phyloP scores from a whole-genome alignment of 495 filamentous ascomycete genomes.

The Penicillium crystallinum region DNA sequence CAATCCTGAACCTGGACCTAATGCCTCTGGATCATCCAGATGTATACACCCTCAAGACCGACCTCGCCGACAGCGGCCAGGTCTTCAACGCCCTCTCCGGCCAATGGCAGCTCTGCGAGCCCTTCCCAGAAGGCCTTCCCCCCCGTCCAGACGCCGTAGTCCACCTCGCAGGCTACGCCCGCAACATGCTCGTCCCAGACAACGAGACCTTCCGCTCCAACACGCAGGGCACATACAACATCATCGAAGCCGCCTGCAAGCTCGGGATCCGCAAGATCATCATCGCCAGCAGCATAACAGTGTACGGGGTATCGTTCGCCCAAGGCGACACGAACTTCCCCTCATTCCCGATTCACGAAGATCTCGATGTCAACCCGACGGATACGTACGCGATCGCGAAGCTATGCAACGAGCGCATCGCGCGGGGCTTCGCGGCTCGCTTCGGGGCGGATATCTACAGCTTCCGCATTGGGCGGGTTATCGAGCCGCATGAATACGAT shows the following conservation, averaged over 20 bases:
- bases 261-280: slow-evolving; percentile 54
- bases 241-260: slow-evolving; percentile 55
- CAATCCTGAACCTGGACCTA: slow-evolving; percentile 50
- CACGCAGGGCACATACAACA: slow-evolving; percentile 49
- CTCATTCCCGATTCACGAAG: slow-evolving; percentile 51
- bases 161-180: slow-evolving; percentile 53
- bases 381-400: slow-evolving; percentile 55
- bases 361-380: slow-evolving; percentile 45
- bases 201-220: slow-evolving; percentile 52
- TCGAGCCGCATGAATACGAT: slow-evolving; percentile 53
- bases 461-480: slow-evolving; percentile 52
- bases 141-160: slow-evolving; percentile 50
- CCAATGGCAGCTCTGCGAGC: slow-evolving; percentile 45
- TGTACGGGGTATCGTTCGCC: slow-evolving; percentile 53
- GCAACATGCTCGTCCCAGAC: slow-evolving; percentile 57
- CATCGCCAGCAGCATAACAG: slow-evolving; percentile 49
- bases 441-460: slow-evolving; percentile 54
- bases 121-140: slow-evolving; percentile 36
- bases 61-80: slow-evolving; percentile 50
- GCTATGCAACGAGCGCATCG: slow-evolving; percentile 50
- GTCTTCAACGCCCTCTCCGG: slow-evolving; percentile 54
- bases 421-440: slow-evolving; percentile 46
- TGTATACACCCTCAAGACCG: slow-evolving; percentile 49
- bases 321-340: slow-evolving; percentile 49
- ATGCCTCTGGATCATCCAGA: not conserved